Percentiles rank a stretch among this genome's conserved stretches.
These are phyloP conservation scores for Solanum phureja DNA, from an alignment of 257 asterid genomes.

Conservation along the genomic window DNA sequence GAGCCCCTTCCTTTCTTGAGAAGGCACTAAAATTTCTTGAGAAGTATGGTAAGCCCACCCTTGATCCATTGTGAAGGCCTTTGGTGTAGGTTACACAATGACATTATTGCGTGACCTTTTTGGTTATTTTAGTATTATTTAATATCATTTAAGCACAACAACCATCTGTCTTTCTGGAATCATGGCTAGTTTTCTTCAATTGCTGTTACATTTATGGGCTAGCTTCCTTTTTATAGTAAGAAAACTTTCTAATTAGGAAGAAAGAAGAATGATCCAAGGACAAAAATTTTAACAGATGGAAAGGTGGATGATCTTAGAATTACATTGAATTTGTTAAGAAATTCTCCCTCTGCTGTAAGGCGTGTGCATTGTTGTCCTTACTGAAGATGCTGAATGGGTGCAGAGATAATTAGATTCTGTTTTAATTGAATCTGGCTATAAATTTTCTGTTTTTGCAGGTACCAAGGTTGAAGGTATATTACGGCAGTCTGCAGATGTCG, in stretches of 20 bases:
- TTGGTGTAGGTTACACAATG: neutral
- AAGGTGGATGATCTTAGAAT: neutral
- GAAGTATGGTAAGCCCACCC: slow-evolving; percentile 53
- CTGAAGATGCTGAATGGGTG: neutral
- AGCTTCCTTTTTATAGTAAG: neutral
- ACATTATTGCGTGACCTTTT: neutral
- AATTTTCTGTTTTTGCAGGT: slow-evolving; percentile 30
- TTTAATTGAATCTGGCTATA: neutral
- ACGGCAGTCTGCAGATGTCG: slow-evolving; percentile 85
- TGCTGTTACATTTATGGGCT: neutral
- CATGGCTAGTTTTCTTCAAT: neutral
- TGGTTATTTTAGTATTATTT: neutral
- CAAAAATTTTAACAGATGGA: neutral
- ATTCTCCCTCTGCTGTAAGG: neutral
- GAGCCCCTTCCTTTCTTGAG: slow-evolving; percentile 91
- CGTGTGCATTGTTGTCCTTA: neutral
- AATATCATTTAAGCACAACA: neutral
- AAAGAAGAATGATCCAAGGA: neutral
- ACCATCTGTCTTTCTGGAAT: neutral
- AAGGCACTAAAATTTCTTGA: slow-evolving; percentile 90
- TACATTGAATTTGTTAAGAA: neutral
- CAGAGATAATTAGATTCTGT: neutral
- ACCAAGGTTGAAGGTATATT: slow-evolving; percentile 71
- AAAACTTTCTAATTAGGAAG: neutral
- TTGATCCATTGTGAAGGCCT: neutral